Evolutionary conservation across 805 yeast species (phyloP).

Genomic region (Cyberlindnera euphorbiae): DNA sequence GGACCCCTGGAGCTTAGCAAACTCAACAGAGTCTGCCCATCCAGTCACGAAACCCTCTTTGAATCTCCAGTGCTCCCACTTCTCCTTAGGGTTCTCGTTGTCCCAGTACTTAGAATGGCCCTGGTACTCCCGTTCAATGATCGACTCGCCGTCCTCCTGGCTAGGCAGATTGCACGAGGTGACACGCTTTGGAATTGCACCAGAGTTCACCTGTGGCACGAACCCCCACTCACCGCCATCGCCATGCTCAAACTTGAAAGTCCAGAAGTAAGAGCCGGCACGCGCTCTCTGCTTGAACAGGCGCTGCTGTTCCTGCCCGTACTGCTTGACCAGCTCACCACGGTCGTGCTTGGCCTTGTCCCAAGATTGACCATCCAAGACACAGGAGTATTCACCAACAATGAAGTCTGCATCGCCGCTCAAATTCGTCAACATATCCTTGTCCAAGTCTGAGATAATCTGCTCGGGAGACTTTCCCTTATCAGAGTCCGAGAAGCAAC

Average conservation of each 20-base stretch:
- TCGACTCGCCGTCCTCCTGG: slow-evolving; percentile 36
- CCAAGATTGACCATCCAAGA: slow-evolving; percentile 77
- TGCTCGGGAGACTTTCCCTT: slow-evolving; percentile 57
- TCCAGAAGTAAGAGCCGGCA: slow-evolving; percentile 86
- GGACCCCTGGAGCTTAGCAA: slow-evolving; percentile 65
- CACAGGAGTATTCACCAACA: slow-evolving; percentile 91
- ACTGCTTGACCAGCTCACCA: slow-evolving; percentile 50
- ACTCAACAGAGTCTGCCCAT: slow-evolving; percentile 67
- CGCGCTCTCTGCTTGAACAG: slow-evolving; percentile 49
- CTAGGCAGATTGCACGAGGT: slow-evolving; percentile 33
- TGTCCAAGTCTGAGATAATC: slow-evolving; percentile 53
- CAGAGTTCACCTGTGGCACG: slow-evolving; percentile 64
- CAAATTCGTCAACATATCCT: slow-evolving; percentile 45
- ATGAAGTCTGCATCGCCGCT: slow-evolving; percentile 57
- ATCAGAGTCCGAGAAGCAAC: slow-evolving; percentile 80
- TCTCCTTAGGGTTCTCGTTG: slow-evolving; percentile 46
- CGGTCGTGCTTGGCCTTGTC: slow-evolving; percentile 42
- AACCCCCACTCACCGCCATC: slow-evolving; percentile 98
- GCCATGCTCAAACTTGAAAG: slow-evolving; percentile 79
- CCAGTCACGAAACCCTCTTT: slow-evolving; percentile 74
- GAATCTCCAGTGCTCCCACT: slow-evolving; percentile 77
- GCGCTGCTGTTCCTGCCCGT: slow-evolving; percentile 51
- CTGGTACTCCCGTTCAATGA: slow-evolving; percentile 31
- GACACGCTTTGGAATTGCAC: slow-evolving; percentile 42
- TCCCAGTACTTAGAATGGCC: slow-evolving; percentile 70